These are phyloP conservation scores for Ashbya aceris DNA, from an alignment of 1,139 yeast species.

Conservation along the genomic window DNA sequence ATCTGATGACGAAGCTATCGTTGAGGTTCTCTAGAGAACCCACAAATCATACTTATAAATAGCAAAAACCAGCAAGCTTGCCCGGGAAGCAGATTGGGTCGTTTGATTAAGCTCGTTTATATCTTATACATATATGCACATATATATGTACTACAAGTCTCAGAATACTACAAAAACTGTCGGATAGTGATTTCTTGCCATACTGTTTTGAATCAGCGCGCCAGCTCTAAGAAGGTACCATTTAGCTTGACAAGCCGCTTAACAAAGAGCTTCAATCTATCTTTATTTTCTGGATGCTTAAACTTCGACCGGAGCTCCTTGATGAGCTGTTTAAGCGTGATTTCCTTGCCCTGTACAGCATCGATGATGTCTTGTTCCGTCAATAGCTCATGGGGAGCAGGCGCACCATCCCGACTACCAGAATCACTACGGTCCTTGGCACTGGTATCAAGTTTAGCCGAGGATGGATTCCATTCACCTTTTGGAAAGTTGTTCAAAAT, in stretches of 20 bases:
- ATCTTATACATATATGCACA: too few species aligned
- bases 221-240: constrained; percentile 57
- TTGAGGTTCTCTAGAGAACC: constrained; percentile 26
- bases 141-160: too few species aligned
- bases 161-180: too few species aligned
- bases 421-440: constrained; percentile 18
- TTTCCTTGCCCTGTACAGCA: constrained; percentile 52
- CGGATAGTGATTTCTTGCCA: too few species aligned
- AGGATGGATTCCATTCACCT: constrained; percentile 73
- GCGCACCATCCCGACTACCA: constrained; percentile 4
- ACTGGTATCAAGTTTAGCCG: constrained; percentile 39
- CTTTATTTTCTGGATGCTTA: constrained; percentile 61
- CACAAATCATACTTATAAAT: too few species aligned
- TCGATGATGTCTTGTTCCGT: constrained; percentile 66
- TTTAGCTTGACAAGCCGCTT: constrained; percentile 60
- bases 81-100: too few species aligned
- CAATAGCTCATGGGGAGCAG: constrained; percentile 27
- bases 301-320: constrained; percentile 54
- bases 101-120: too few species aligned
- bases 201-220: constrained; percentile 27
- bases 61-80: too few species aligned
- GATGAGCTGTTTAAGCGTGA: constrained; percentile 59
- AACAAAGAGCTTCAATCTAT: constrained; percentile 56
- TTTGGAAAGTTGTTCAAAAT: constrained; percentile 60
- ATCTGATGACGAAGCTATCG: constrained; percentile 22